Conservation (phyloP, 2,329 filamentous ascomycete species). For the Cladosporium sp. region DNA sequence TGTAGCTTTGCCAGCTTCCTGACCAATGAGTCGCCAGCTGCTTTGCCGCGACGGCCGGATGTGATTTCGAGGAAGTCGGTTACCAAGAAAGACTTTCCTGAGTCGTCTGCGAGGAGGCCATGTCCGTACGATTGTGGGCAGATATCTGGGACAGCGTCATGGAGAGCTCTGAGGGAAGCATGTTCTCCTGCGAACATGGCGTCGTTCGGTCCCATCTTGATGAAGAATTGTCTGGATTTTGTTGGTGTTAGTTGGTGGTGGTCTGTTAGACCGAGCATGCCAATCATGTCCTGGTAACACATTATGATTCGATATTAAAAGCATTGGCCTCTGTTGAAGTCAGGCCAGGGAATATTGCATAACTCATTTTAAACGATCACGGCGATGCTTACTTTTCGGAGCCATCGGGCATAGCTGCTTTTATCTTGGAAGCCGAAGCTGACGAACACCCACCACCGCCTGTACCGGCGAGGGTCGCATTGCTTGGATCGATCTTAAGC, state of each 20-base stretch:
- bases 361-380: not conserved
- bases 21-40: conserved; percentile 55
- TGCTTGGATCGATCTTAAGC: conserved; percentile 59
- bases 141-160: conserved; percentile 69
- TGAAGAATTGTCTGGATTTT: conserved; percentile 58
- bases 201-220: conserved; percentile 62
- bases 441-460: conserved; percentile 67
- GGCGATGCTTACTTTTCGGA: conserved; percentile 40
- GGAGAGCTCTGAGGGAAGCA: conserved; percentile 79
- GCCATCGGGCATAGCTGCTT: conserved; percentile 50
- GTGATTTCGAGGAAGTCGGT: conserved; percentile 80
- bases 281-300: not conserved
- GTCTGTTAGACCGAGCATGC: not conserved
- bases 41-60: conserved; percentile 36
- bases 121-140: conserved; percentile 76
- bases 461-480: conserved; percentile 59
- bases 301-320: not conserved
- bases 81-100: conserved; percentile 58
- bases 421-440: conserved; percentile 66
- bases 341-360: not conserved
- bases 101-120: conserved; percentile 56
- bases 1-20: conserved; percentile 78
- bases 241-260: not conserved
- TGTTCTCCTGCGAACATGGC: conserved; percentile 80
- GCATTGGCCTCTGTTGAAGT: not conserved